phyloP scores from a whole-genome alignment of 495 filamentous ascomycete genomes.

The Annulohypoxylon moriforme region DNA sequence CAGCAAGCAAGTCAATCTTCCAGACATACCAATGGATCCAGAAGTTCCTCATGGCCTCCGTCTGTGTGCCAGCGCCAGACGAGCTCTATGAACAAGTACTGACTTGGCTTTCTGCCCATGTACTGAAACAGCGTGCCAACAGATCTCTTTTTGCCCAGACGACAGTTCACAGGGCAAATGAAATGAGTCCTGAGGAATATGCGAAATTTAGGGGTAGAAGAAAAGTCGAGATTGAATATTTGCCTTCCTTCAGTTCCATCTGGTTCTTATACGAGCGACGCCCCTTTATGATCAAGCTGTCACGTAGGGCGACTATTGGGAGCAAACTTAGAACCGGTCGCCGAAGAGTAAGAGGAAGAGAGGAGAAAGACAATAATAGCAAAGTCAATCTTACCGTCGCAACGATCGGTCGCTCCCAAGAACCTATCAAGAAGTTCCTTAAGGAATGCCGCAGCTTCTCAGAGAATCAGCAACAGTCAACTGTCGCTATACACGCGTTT shows the following conservation, averaged over 20 bases:
- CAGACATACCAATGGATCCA: background rate
- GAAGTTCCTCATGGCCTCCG: background rate
- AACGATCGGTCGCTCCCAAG: background rate
- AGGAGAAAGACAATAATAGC: background rate
- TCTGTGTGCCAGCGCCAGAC: background rate
- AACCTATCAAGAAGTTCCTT: background rate
- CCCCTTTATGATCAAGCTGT: background rate
- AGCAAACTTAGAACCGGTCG: background rate
- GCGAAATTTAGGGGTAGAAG: background rate
- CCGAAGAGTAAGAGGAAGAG: background rate
- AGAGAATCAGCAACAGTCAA: background rate
- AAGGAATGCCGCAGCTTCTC: background rate
- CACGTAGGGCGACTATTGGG: background rate
- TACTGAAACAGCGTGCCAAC: background rate
- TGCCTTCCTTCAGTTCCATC: background rate
- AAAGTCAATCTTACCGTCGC: background rate
- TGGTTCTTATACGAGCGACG: slow-evolving; percentile 2
- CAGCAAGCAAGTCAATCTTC: background rate
- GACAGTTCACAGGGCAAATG: background rate
- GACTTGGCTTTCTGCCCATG: background rate
- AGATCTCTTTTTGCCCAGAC: background rate
- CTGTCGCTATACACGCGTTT: background rate
- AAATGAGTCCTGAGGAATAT: background rate
- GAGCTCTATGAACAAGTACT: slow-evolving; percentile 1
- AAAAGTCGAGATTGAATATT: background rate